phyloP scores from a whole-genome alignment of 257 asterid species.

The Solanum lycopersicoides region DNA sequence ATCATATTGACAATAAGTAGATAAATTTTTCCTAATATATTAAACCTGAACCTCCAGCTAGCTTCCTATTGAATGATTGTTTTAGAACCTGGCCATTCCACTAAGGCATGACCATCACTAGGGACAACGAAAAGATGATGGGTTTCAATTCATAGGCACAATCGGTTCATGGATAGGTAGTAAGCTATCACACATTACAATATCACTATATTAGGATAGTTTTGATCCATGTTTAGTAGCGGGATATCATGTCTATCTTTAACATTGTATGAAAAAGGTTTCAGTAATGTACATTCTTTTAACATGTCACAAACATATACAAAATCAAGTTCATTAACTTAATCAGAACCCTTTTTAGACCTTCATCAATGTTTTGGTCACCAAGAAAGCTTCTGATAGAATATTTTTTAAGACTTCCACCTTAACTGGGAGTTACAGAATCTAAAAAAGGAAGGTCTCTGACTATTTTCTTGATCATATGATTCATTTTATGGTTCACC shows the following conservation, averaged over 20 bases:
- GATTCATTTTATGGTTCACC: conserved; percentile 25
- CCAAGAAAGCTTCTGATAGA: conserved; percentile 14
- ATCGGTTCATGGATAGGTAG: neutral
- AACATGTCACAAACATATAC: neutral
- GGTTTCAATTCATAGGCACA: neutral
- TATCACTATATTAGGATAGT: too few relatives aligned
- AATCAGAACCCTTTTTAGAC: too few relatives aligned
- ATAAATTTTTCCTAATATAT: neutral
- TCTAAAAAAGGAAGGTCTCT: conserved; percentile 22
- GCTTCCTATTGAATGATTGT: neutral
- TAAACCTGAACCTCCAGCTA: neutral
- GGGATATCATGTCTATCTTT: neutral
- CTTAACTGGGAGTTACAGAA: conserved; percentile 18
- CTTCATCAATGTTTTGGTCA: conserved; percentile 18
- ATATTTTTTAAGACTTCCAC: conserved; percentile 27
- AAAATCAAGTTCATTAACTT: neutral
- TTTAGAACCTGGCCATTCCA: neutral
- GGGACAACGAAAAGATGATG: neutral
- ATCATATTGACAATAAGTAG: neutral
- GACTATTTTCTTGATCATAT: conserved; percentile 19
- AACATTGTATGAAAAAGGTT: neutral
- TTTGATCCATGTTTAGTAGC: neutral
- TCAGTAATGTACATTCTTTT: neutral
- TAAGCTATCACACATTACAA: neutral
- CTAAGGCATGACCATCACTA: neutral